A percentile compares a stretch with the other conserved stretches of the same genome.
These are phyloP conservation scores for Blastomyces parvus DNA, from an alignment of 2,329 filamentous ascomycete species.

Conservation along the genomic window DNA sequence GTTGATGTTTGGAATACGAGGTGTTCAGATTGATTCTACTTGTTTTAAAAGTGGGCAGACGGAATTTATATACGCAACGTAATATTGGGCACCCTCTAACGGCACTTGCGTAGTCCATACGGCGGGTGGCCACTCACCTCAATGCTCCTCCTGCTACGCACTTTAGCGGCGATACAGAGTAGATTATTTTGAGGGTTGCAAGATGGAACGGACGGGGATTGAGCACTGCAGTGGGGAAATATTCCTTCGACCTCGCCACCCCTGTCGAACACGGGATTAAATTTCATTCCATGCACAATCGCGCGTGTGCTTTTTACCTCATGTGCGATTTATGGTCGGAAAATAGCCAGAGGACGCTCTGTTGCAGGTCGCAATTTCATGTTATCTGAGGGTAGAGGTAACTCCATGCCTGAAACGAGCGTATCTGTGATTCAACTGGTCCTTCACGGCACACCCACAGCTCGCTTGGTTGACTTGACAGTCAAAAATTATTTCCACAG, in stretches of 20 bases:
- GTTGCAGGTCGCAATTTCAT: neutral
- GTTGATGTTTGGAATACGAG: neutral
- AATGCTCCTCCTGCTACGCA: neutral
- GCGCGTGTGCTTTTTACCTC: neutral
- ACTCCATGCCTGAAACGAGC: neutral
- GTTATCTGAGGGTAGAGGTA: neutral
- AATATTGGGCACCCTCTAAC: neutral
- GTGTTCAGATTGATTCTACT: neutral
- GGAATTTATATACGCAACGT: neutral
- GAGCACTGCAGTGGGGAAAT: neutral
- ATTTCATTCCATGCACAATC: neutral
- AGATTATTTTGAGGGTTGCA: neutral
- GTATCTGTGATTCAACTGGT: neutral
- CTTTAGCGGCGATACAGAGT: neutral
- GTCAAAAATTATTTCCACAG: neutral
- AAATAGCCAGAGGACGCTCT: neutral
- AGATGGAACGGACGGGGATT: neutral
- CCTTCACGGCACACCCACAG: neutral
- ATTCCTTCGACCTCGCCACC: neutral
- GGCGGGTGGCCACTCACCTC: neutral
- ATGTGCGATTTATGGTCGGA: neutral
- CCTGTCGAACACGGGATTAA: neutral
- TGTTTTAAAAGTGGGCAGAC: neutral
- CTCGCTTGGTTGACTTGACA: neutral
- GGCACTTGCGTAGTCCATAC: neutral